phyloP scores from a whole-genome alignment of 768 basidiomycete genomes.

The Baorangia bicolor region DNA sequence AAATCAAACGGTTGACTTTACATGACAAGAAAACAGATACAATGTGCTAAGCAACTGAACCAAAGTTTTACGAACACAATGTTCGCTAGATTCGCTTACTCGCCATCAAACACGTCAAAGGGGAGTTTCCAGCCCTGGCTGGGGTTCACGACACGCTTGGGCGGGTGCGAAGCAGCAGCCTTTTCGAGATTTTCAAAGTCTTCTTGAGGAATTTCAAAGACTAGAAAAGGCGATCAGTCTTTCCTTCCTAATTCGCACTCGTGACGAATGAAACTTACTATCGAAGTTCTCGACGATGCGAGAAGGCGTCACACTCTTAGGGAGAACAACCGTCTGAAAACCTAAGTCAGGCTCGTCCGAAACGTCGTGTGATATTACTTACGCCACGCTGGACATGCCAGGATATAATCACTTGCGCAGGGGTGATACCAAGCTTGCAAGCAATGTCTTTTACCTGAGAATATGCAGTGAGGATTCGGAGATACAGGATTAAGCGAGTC shows the following conservation, averaged over 20 bases:
- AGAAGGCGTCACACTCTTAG: slow-evolving; percentile 73
- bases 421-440: slow-evolving; percentile 62
- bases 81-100: slow-evolving; percentile 11
- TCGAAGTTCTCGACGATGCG: slow-evolving; percentile 70
- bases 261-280: slow-evolving; percentile 34
- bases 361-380: slow-evolving; percentile 21
- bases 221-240: slow-evolving; percentile 13
- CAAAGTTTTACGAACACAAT: neutral
- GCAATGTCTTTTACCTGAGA: slow-evolving; percentile 56
- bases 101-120: slow-evolving; percentile 61
- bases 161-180: slow-evolving; percentile 47
- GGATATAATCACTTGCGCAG: slow-evolving; percentile 71
- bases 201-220: slow-evolving; percentile 36
- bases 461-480: neutral
- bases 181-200: slow-evolving; percentile 42
- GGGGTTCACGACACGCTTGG: slow-evolving; percentile 56
- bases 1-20: neutral
- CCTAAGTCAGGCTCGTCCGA: neutral
- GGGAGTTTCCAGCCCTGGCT: slow-evolving; percentile 58
- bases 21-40: neutral
- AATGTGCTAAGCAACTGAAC: neutral
- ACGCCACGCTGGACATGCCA: slow-evolving; percentile 80
- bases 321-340: slow-evolving; percentile 62
- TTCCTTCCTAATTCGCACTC: neutral
- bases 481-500: neutral